phyloP scores from a whole-genome alignment of 2,329 filamentous ascomycete genomes.

The Hypoxylon sp. region DNA sequence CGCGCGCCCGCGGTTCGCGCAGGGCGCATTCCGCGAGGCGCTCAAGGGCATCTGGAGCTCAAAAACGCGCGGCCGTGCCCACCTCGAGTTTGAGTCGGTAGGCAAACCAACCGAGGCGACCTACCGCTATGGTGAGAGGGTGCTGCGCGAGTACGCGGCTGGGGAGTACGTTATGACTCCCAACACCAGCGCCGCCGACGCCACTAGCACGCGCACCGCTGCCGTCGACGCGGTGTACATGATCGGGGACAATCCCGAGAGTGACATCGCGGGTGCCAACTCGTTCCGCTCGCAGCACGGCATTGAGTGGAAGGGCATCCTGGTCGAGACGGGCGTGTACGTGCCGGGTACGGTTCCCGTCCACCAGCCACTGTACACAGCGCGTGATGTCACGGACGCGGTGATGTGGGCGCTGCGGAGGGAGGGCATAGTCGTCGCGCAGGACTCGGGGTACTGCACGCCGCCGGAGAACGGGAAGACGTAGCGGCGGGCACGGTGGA shows the following conservation, averaged over 20 bases:
- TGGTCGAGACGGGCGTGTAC: slow-evolving; percentile 77
- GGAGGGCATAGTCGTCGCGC: slow-evolving; percentile 2
- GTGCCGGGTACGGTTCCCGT: slow-evolving; percentile 56
- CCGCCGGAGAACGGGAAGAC: neutral
- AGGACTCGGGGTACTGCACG: neutral
- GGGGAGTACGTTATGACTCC: no score
- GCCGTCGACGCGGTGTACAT: slow-evolving; percentile 72
- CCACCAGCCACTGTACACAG: slow-evolving; percentile 66
- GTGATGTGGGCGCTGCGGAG: slow-evolving; percentile 69
- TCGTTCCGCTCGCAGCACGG: slow-evolving; percentile 66
- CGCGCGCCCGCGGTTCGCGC: slow-evolving; percentile 73
- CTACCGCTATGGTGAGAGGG: slow-evolving; percentile 74
- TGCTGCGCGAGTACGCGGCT: slow-evolving; percentile 57
- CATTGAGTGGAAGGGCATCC: slow-evolving; percentile 72
- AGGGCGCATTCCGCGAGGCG: slow-evolving; percentile 75
- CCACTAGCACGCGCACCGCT: slow-evolving; percentile 10
- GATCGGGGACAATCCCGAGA: slow-evolving; percentile 76
- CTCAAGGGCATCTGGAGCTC: slow-evolving; percentile 73
- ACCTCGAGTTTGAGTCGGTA: slow-evolving; percentile 67
- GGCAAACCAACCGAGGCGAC: slow-evolving; percentile 75
- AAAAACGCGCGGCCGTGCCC: slow-evolving; percentile 54
- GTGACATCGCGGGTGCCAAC: slow-evolving; percentile 78
- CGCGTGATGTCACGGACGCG: slow-evolving; percentile 72
- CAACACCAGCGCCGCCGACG: slow-evolving; percentile 25
- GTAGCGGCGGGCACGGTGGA: neutral